Conservation (phyloP, 2,329 filamentous ascomycete species). For the Colletotrichum acutatum region DNA sequence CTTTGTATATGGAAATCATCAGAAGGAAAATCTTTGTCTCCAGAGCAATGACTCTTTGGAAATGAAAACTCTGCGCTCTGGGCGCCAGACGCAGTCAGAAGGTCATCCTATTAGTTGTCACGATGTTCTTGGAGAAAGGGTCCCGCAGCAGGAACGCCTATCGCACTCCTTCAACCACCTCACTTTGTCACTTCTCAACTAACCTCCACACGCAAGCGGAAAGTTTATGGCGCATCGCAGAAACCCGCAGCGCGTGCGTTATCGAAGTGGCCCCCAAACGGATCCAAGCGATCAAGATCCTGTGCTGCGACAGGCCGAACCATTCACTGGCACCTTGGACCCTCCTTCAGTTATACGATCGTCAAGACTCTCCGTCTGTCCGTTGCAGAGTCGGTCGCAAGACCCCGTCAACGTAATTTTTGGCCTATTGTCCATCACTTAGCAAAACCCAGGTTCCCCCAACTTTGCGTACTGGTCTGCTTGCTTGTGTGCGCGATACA, state of each 20-base stretch:
- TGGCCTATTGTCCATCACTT: neutral
- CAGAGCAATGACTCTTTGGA: slow-evolving; percentile 32
- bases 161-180: slow-evolving; percentile 6
- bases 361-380: slow-evolving; percentile 13
- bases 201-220: slow-evolving; percentile 28
- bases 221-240: slow-evolving; percentile 32
- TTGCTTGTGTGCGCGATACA: slow-evolving; percentile 10
- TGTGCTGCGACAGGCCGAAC: slow-evolving; percentile 20
- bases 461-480: neutral
- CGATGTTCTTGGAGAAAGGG: slow-evolving; percentile 16
- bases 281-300: slow-evolving; percentile 27
- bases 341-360: neutral
- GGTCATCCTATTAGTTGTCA: slow-evolving; percentile 24
- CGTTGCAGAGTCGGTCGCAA: slow-evolving; percentile 27
- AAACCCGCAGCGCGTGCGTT: slow-evolving; percentile 25
- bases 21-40: slow-evolving; percentile 23
- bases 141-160: slow-evolving; percentile 3
- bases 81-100: slow-evolving; percentile 11
- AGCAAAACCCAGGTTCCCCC: neutral
- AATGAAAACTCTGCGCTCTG: slow-evolving; percentile 31
- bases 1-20: slow-evolving; percentile 5
- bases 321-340: slow-evolving; percentile 10
- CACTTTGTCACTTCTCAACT: slow-evolving; percentile 29
- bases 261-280: slow-evolving; percentile 24
- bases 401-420: neutral